Evolutionary conservation across 2,329 filamentous ascomycete genomes (phyloP).

Genomic region (Fusarium tanahbumbuense): DNA sequence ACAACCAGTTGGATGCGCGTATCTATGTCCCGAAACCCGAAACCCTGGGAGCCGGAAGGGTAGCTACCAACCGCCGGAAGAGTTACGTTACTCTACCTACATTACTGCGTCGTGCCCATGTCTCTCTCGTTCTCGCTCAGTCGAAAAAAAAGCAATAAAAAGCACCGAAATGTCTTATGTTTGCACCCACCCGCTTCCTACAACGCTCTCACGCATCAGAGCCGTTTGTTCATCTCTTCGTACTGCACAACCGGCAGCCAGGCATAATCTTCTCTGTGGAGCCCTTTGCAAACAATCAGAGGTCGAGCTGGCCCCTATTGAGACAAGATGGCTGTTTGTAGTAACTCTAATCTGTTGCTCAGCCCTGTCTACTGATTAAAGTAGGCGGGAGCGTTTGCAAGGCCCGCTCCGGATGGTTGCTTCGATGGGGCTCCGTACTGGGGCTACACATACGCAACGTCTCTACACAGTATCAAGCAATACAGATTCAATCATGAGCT

Average conservation of each 20-base stretch:
- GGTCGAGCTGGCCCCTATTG: conserved; percentile 16
- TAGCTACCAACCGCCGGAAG: conserved; percentile 3
- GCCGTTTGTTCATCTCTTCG: background rate
- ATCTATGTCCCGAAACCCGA: background rate
- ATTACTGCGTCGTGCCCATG: background rate
- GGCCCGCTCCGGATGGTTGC: conserved; percentile 31
- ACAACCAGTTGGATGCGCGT: conserved; percentile 2
- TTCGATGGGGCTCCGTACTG: conserved; percentile 1
- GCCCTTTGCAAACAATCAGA: conserved; percentile 26
- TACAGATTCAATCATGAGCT: background rate
- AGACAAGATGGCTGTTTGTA: conserved; percentile 29
- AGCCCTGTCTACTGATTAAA: background rate
- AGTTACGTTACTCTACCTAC: background rate
- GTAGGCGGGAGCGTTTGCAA: conserved; percentile 21
- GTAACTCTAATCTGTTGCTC: background rate
- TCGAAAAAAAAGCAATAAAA: conserved; percentile 18
- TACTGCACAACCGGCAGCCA: conserved; percentile 6
- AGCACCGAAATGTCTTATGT: background rate
- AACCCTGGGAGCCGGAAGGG: conserved; percentile 13
- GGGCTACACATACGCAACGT: background rate
- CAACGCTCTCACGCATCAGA: conserved; percentile 2
- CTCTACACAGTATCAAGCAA: background rate
- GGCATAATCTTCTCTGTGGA: conserved; percentile 18
- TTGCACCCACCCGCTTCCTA: conserved; percentile 13
- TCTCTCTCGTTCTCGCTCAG: background rate